Conservation (phyloP, 78 protist species). For the Emiliania huxleyi region DNA sequence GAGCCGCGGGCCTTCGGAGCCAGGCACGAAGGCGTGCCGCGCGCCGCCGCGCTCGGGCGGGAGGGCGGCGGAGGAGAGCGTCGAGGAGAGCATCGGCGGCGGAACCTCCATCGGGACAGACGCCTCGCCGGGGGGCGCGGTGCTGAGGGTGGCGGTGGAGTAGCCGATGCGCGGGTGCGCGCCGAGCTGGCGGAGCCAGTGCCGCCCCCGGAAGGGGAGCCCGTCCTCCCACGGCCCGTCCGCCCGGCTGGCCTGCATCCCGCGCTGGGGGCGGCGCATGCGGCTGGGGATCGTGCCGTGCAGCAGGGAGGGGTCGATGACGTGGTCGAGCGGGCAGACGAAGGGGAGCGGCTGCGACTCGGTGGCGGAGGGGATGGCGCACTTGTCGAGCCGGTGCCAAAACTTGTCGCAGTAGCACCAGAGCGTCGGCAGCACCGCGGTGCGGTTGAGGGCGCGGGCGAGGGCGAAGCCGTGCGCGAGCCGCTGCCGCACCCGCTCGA, state of each 20-base stretch:
- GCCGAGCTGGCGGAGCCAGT: background rate
- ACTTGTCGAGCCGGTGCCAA: background rate
- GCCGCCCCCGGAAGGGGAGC: background rate
- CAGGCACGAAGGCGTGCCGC: background rate
- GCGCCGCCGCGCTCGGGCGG: background rate
- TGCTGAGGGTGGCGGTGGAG: background rate
- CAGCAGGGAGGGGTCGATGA: background rate
- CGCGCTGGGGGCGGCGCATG: background rate
- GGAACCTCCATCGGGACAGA: background rate
- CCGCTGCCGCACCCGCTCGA: background rate
- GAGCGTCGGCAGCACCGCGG: background rate
- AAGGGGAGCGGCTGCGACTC: conserved; percentile 6
- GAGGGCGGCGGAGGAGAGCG: background rate
- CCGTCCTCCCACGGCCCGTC: background rate
- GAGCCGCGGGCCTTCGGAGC: background rate
- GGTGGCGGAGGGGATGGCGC: background rate
- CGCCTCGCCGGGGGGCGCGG: background rate
- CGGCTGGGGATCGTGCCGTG: background rate
- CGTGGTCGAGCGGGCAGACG: conserved; percentile 16
- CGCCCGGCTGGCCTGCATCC: background rate
- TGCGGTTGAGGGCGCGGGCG: conserved; percentile 1
- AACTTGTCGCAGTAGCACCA: conserved; percentile 18
- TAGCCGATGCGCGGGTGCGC: background rate
- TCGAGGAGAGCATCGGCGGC: background rate
- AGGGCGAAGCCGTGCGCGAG: background rate